A percentile compares a stretch with the other conserved stretches of the same genome.
Conservation (phyloP, 441 rosid genomes). For the Corymbia calophylla region DNA sequence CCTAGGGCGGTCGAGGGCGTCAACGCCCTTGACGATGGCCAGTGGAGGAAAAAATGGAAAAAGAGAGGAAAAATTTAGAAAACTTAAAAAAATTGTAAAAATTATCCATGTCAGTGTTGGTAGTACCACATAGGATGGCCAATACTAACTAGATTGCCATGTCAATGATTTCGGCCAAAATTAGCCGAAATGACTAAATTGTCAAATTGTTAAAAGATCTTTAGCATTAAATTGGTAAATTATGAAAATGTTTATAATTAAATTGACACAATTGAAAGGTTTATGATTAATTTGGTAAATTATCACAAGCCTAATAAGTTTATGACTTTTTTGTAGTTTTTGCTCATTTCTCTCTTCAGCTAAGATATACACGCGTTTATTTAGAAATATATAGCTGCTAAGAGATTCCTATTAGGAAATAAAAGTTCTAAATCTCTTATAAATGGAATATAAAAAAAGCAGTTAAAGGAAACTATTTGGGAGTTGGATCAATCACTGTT, state of each 20-base stretch:
- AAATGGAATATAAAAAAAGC: background rate
- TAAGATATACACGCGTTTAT: background rate
- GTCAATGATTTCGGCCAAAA: background rate
- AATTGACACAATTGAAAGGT: background rate
- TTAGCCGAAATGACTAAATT: background rate
- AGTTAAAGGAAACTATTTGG: background rate
- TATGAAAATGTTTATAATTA: accelerated
- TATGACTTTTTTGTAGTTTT: background rate
- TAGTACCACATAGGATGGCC: no score
- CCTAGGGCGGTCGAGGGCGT: no score
- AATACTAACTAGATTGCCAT: background rate
- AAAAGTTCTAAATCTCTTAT: background rate
- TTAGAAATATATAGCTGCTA: background rate
- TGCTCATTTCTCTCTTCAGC: background rate
- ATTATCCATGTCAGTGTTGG: background rate
- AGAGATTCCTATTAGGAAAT: background rate
- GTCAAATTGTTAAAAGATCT: background rate
- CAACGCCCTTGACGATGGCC: accelerated
- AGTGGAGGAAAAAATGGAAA: background rate
- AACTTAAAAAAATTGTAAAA: background rate
- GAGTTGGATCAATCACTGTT: background rate
- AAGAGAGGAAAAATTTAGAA: no score
- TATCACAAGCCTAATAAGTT: background rate
- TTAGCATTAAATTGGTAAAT: background rate
- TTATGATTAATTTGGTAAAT: background rate